Evolutionary conservation across 805 yeast species (phyloP).

Genomic region (Citeromyces matritensis): DNA sequence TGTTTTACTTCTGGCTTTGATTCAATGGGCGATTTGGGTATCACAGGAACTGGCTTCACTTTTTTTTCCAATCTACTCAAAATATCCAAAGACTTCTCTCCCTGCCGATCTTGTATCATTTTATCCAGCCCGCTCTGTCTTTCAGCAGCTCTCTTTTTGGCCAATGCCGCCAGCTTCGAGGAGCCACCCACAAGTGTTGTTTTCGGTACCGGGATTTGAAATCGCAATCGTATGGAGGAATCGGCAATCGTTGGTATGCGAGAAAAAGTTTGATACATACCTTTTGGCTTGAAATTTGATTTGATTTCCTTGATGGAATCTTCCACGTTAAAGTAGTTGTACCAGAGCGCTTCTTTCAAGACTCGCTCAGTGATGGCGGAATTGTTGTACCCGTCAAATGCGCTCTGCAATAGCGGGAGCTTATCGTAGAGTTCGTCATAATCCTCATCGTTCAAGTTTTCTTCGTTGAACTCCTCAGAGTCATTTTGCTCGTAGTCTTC

Average conservation of each 20-base stretch:
- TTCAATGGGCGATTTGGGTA: neutral
- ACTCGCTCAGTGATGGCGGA: slow-evolving; percentile 27
- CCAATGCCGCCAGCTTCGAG: slow-evolving; percentile 30
- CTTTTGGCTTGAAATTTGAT: slow-evolving; percentile 11
- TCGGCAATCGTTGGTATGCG: slow-evolving; percentile 1
- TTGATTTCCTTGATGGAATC: slow-evolving; percentile 33
- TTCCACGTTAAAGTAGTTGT: slow-evolving; percentile 38
- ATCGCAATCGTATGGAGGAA: neutral
- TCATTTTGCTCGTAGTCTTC: slow-evolving; percentile 4
- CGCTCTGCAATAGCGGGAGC: slow-evolving; percentile 25
- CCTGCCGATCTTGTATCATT: too few relatives aligned
- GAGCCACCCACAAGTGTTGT: slow-evolving; percentile 3
- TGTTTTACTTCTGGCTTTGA: slow-evolving; percentile 1
- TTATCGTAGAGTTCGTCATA: slow-evolving; percentile 22
- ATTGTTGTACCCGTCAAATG: slow-evolving; percentile 22
- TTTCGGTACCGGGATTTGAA: slow-evolving; percentile 1
- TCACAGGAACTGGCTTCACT: too few relatives aligned
- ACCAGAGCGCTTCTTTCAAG: slow-evolving; percentile 44
- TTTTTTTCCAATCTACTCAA: too few relatives aligned
- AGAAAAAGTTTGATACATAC: slow-evolving; percentile 6
- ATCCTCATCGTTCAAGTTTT: slow-evolving; percentile 24
- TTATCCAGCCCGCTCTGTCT: neutral
- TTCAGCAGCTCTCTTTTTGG: slow-evolving; percentile 18
- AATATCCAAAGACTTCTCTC: too few relatives aligned
- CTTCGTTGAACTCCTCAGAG: slow-evolving; percentile 18